Base-by-base conservation (phyloP, 1,284 basidiomycete genomes). In the Apiotrichum akiyoshidainum region DNA sequence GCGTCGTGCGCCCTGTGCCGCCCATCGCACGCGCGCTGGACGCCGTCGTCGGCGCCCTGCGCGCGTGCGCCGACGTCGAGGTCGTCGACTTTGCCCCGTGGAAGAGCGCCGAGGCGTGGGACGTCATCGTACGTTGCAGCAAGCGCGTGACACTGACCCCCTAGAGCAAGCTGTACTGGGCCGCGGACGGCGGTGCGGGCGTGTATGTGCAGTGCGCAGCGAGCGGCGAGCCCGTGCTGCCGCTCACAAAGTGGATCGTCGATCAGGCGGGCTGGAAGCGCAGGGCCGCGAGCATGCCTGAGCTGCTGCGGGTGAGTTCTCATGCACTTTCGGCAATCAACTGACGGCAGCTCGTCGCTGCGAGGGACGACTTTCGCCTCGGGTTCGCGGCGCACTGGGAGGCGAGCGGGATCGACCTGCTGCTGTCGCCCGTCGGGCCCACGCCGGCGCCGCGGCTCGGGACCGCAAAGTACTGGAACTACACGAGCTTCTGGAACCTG, bases 401-500 rank as follows among this genome's bases (percentile, higher is more conserved):
- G 2, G 35, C 58, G 5, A 19, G 55, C 1, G 59, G 64, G 4
- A 58, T 78, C 26, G 77, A 78, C 64, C 67, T 71, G 35, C 59
- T 78, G 12, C 65, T 78, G 12, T 75, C 66, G 21, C 72, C 76
- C 0, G 65, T 64, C 6, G 67, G 66, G 1, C 70, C 72, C 7
- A 67, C 70, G 19, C 71, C 74, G 1, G 74, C 76, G 0, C 69
- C 71, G 2, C 60, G 57, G 31, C 60, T 71, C 41, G 69, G 68
- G 17, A 74, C 73, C 2, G 60, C 68, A 35, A 68, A 65, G 55
- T 73, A 76, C 59, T 74, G 71, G 65, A 64, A 66, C 55, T 89
- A 87, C 67, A 88, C 88, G 0, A 79, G 80, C 68, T 65, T 84
- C 46, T 89, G 83, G 82, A 90, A 89, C 68, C 71, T 81, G 6